Evolutionary conservation across 2,329 filamentous ascomycete genomes (phyloP), one percentile per base, ranked within the genome.

Genomic region (Byssothecium circinans): DNA sequence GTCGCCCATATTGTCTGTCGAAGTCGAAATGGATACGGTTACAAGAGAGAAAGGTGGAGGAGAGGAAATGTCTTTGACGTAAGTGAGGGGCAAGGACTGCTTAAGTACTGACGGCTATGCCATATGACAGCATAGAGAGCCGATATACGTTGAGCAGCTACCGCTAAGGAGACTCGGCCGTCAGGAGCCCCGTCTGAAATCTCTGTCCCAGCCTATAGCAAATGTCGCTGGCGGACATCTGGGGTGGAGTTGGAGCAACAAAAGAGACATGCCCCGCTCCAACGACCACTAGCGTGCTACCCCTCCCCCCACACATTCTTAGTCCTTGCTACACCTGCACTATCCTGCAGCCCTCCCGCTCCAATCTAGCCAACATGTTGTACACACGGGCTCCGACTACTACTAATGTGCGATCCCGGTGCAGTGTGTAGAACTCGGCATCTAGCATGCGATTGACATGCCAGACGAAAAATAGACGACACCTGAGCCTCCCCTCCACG

Each of bases 1-100:
- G 45, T 50, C 63, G 61, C 84, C 66, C 68, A 74, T 75, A 62
- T 58, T 74, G 60, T 62, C 62, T 54, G 53, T 63, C 45, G 33
- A 32, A 35, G 35, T 20, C 8, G 2, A 14, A n/a, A 25, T 39
- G 10, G 12, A 12, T 14, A 32, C n/a, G 14, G 8, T 32, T 25
- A n/a, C 18, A 17, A 25, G n/a, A 50, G 47, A 43, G 47, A 35
- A 41, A 32, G 42, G 48, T 49, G 45, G 50, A 50, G 50, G 45
- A 39, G 34, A 49, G 45, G 40, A 14, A 44, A 12, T 43, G 19
- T 47, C 27, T 49, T 47, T 49, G 41, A 36, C 19, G 38, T 34
- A 44, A 39, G 50, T 58, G 50, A 47, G 53, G 54, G 56, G 41
- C 49, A 38, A 27, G 50, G 47, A 54, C 54, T 14, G 35, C 46